phyloP scores from a whole-genome alignment of 2,329 filamentous ascomycete genomes.

The Hypoxylon sp. region DNA sequence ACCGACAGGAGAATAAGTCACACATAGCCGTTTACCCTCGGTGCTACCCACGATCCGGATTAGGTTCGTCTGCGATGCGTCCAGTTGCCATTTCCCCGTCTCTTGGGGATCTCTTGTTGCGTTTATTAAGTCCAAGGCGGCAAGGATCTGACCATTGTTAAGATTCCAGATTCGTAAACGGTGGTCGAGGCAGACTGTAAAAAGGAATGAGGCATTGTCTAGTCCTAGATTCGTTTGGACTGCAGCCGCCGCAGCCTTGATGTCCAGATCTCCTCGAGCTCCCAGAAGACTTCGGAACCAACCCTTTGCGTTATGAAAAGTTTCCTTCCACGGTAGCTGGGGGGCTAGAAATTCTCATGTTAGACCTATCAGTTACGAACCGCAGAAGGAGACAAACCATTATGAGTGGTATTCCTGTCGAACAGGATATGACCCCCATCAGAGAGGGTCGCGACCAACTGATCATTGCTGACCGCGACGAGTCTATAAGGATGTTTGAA shows the following conservation, averaged over 20 bases:
- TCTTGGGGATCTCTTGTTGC: constrained; percentile 77
- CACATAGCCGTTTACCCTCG: constrained; percentile 71
- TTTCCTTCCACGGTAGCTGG: constrained; percentile 74
- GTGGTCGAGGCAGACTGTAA: constrained; percentile 92
- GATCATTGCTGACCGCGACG: constrained; percentile 78
- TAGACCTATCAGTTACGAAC: constrained; percentile 29
- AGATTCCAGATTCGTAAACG: constrained; percentile 91
- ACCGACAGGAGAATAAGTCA: constrained; percentile 90
- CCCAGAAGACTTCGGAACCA: constrained; percentile 79
- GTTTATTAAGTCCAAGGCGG: constrained; percentile 83
- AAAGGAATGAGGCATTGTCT: constrained; percentile 68
- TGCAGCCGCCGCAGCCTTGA: constrained; percentile 76
- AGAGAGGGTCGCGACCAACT: constrained; percentile 84
- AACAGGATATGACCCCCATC: constrained; percentile 83
- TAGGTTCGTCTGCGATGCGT: constrained; percentile 82
- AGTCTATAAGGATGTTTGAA: constrained; percentile 87
- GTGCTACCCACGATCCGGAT: constrained; percentile 77
- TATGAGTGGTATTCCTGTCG: constrained; percentile 68
- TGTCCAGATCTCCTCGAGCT: constrained; percentile 74
- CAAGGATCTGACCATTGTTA: constrained; percentile 81
- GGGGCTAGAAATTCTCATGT: constrained; percentile 49
- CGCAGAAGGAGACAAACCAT: constrained; percentile 58
- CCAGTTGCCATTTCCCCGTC: constrained; percentile 80
- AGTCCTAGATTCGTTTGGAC: constrained; percentile 68
- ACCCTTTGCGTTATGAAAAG: constrained; percentile 79